A percentile compares a stretch with the other conserved stretches of the same genome.
Evolutionary conservation across 371 early-diverging fungal species (phyloP).

Genomic region (Mortierella sp.): DNA sequence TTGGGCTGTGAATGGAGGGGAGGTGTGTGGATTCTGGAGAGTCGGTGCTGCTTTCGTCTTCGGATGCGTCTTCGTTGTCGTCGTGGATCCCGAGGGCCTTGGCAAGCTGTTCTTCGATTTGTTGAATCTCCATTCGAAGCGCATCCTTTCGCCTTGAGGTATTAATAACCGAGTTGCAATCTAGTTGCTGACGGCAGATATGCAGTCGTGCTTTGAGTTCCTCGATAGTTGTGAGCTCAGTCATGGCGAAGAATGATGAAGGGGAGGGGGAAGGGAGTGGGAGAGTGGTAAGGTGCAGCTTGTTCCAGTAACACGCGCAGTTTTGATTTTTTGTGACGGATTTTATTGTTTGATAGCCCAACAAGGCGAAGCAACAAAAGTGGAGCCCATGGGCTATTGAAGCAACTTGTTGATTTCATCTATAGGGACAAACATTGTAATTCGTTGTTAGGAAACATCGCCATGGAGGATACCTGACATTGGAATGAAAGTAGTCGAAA

Average conservation of each 20-base stretch:
- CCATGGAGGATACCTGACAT: too few species aligned
- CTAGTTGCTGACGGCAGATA: conserved; percentile 39
- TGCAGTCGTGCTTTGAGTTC: conserved; percentile 21
- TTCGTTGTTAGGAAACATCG: not conserved
- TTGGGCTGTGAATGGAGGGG: conserved; percentile 9
- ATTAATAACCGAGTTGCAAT: conserved; percentile 28
- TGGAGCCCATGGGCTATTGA: too few species aligned
- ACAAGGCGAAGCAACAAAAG: too few species aligned
- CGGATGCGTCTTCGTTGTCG: conserved; percentile 9
- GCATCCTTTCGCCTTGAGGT: conserved; percentile 25
- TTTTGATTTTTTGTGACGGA: too few species aligned
- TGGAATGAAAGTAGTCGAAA: not conserved
- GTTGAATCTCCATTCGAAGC: conserved; percentile 21
- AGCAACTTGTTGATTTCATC: conserved; percentile 38
- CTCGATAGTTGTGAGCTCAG: conserved; percentile 9
- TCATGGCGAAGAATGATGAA: conserved; percentile 3
- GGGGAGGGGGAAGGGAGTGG: not conserved
- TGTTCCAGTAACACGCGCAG: too few species aligned
- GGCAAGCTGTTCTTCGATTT: conserved; percentile 26
- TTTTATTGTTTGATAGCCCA: too few species aligned
- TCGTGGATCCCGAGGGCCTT: conserved; percentile 32
- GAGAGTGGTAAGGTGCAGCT: not conserved
- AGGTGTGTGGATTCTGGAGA: conserved; percentile 12
- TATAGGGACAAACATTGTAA: not conserved
- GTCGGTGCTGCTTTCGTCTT: not conserved